Evolutionary conservation across 129 eudicot species (phyloP).

Genomic region (Scalesia atractyloides): DNA sequence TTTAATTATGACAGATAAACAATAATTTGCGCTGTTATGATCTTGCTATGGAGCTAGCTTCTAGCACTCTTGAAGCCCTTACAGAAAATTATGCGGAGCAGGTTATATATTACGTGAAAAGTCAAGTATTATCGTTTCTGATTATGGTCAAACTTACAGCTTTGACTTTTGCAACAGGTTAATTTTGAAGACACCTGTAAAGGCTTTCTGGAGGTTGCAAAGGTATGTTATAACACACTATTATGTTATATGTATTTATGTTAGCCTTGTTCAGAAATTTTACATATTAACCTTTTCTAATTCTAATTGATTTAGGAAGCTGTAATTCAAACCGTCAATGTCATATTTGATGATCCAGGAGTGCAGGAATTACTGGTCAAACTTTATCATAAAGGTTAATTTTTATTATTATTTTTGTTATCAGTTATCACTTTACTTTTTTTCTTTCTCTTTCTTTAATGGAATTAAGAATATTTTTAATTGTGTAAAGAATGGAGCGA

Average conservation of each 20-base stretch:
- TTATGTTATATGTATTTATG: not conserved
- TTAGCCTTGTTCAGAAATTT: not conserved
- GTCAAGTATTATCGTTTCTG: not conserved
- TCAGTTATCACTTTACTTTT: not conserved
- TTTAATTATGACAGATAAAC: conserved; percentile 61
- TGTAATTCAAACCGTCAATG: conserved; percentile 85
- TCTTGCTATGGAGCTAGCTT: conserved; percentile 94
- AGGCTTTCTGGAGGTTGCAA: conserved; percentile 98
- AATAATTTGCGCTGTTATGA: conserved; percentile 96
- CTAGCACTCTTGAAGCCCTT: conserved; percentile 94
- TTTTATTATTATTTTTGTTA: not conserved
- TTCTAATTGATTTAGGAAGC: conserved; percentile 58
- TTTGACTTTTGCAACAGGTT: conserved; percentile 52
- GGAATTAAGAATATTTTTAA: not conserved
- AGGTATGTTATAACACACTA: conserved; percentile 45
- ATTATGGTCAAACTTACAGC: conserved; percentile 1
- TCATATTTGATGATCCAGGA: conserved; percentile 98
- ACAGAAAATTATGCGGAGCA: conserved; percentile 89
- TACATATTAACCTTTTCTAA: conserved; percentile 8
- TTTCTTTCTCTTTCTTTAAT: not conserved
- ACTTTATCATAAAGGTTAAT: conserved; percentile 80
- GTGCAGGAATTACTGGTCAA: conserved; percentile 91
- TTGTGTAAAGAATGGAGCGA: conserved; percentile 80
- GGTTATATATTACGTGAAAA: conserved; percentile 43
- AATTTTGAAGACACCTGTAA: conserved; percentile 99